Base-by-base conservation (phyloP, 106 monocot genomes). In the Dendrobium catenatum region DNA sequence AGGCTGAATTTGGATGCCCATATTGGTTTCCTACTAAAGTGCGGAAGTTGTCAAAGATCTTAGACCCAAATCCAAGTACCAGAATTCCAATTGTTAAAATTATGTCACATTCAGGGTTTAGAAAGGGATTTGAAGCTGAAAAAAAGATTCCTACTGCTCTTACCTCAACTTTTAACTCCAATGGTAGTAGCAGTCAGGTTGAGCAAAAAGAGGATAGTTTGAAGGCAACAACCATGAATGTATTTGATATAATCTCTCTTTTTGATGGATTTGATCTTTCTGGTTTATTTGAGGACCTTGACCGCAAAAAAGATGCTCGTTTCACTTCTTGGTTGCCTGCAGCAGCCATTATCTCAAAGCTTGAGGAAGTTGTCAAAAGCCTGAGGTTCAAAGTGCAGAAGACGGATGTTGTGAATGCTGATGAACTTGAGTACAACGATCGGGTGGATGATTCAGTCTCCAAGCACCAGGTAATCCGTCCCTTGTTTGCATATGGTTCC, bases 211-310 rank as follows among this genome's bases (percentile, higher is more conserved):
- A 75, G 43, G 82, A 87, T 68, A 27, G 49, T 41, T 58, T 40
- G 49, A 84, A 82, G 58, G 67, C 82, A 7, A 37, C 78, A 15
- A 86, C 81, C 78, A 78, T 92, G 84, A 92, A 92, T 84, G 92
- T 89, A 79, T 92, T 92, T 42, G 89, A 92, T 72, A 92, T 92
- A 54, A 92, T 92, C 72, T 87, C 89, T 72, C 82, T 92, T 72
- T 92, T 89, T 7, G 82, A 78, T 20, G 92, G 92, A 64, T 92
- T 92, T 78, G 89, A 92, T 81, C 89, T 92, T 73, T 92, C 89
- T 3, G 87, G 89, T 27, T 86, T 92, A 73, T 92, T 92, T 46
- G 89, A 84, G 48, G 77, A 89, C 33, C 81, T 27, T 1, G 76
- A 84, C 46, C 75, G 77, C 41, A 82, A 49, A 76, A 88, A 79